These are phyloP conservation scores for Neurospora sp. DNA, from an alignment of 495 filamentous ascomycete species.

Conservation along the genomic window DNA sequence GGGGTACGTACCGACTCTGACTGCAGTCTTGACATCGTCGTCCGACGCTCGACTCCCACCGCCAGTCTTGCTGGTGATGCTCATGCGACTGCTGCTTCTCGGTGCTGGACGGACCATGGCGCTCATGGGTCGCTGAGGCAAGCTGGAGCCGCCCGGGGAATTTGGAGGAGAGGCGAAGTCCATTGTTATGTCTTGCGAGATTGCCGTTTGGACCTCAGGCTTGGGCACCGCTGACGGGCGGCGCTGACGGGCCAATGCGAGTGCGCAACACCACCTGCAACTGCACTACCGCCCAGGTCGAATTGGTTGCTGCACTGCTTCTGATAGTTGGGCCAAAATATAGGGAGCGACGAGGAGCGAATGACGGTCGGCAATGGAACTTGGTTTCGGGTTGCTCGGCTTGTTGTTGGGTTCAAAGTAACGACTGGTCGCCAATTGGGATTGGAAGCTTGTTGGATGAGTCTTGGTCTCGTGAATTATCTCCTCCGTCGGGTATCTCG, in stretches of 20 bases:
- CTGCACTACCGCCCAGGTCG: neutral
- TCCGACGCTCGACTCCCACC: conserved; percentile 82
- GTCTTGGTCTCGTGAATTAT: neutral
- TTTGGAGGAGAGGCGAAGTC: conserved; percentile 36
- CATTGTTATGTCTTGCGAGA: neutral
- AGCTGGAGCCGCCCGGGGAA: conserved; percentile 29
- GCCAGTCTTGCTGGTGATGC: conserved; percentile 68
- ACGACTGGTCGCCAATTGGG: neutral
- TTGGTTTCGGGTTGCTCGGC: neutral
- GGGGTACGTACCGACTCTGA: conserved; percentile 88
- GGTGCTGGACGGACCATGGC: conserved; percentile 67
- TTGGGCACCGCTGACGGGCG: neutral
- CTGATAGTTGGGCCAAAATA: neutral
- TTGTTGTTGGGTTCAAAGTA: neutral
- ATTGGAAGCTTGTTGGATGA: neutral
- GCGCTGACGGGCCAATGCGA: neutral
- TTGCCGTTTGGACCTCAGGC: neutral
- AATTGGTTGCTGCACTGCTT: neutral
- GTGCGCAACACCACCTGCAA: neutral
- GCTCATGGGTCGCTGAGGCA: conserved; percentile 68
- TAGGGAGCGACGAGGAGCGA: neutral
- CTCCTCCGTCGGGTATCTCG: neutral
- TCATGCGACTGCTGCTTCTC: conserved; percentile 83
- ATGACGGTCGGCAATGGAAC: neutral
- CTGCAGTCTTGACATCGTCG: conserved; percentile 90